Conservation (phyloP, 169 alveolate genomes). For the Babesia sp. region DNA sequence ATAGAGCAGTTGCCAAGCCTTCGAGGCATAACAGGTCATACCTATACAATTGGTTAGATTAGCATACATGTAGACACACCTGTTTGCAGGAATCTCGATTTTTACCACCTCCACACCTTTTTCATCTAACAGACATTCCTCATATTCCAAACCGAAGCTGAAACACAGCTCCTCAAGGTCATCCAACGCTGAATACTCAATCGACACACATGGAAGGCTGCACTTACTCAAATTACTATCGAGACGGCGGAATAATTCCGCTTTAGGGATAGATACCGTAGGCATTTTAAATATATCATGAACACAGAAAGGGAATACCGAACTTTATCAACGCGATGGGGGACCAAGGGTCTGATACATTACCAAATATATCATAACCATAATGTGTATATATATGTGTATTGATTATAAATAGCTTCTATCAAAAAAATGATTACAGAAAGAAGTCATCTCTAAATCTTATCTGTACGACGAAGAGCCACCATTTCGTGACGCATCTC, state of each 20-base stretch:
- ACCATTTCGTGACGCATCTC: conserved; percentile 67
- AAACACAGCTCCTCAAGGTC: conserved; percentile 92
- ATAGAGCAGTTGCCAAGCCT: conserved; percentile 79
- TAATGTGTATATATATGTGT: background rate
- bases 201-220: background rate
- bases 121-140: conserved; percentile 86
- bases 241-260: conserved; percentile 51
- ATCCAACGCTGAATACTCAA: conserved; percentile 77
- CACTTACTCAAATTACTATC: conserved; percentile 38
- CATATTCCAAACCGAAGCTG: conserved; percentile 95
- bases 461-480: conserved; percentile 52
- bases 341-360: no score
- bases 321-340: no score
- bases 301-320: no score
- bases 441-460: conserved; percentile 6
- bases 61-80: conserved; percentile 8
- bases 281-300: conserved; percentile 35
- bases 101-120: conserved; percentile 70
- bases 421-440: no score
- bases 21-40: conserved; percentile 76
- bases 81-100: conserved; percentile 73
- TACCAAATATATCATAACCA: no score
- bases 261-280: conserved; percentile 55
- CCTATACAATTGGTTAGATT: conserved; percentile 13
- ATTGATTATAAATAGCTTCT: background rate